Percentiles rank a stretch among this genome's conserved stretches.
These are phyloP conservation scores for Themeda triandra DNA, from an alignment of 176 grass and related monocot species.

Conservation along the genomic window DNA sequence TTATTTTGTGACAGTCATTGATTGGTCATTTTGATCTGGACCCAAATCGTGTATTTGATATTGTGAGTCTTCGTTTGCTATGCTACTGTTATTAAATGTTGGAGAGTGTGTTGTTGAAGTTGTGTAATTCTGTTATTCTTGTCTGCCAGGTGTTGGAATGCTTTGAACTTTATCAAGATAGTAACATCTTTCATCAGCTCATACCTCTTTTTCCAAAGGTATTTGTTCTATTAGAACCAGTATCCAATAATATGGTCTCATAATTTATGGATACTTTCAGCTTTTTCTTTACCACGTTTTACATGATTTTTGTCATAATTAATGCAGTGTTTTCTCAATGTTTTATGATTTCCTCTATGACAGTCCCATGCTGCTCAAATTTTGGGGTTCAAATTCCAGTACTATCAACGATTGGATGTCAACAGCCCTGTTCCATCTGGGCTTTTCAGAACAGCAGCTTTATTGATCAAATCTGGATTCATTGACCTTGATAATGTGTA, in stretches of 20 bases:
- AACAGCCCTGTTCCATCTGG: conserved; percentile 68
- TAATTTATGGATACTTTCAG: conserved; percentile 10
- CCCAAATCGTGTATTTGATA: conserved; percentile 96
- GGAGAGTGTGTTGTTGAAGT: neutral
- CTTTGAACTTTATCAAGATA: conserved; percentile 94
- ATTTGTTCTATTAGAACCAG: conserved; percentile 25
- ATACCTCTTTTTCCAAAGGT: conserved; percentile 99
- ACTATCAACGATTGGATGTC: conserved; percentile 94
- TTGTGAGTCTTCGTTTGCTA: conserved; percentile 71
- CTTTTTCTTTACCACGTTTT: neutral
- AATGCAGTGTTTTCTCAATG: neutral
- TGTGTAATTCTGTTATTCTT: conserved; percentile 26
- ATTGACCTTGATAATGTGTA: conserved; percentile 95
- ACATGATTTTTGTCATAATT: neutral
- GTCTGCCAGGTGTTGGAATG: conserved; percentile 79
- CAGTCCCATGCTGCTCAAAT: conserved; percentile 97
- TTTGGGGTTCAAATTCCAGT: conserved; percentile 99
- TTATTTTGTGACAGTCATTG: conserved; percentile 66
- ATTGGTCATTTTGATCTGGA: conserved; percentile 99
- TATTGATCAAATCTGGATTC: conserved; percentile 87
- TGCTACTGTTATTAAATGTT: neutral
- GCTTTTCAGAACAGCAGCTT: conserved; percentile 75
- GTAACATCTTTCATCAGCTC: conserved; percentile 75
- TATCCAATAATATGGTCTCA: neutral
- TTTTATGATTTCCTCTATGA: conserved; percentile 34